These are phyloP conservation scores for Phytopythium sindhum DNA, from an alignment of 352 stramenopile species.

Conservation along the genomic window DNA sequence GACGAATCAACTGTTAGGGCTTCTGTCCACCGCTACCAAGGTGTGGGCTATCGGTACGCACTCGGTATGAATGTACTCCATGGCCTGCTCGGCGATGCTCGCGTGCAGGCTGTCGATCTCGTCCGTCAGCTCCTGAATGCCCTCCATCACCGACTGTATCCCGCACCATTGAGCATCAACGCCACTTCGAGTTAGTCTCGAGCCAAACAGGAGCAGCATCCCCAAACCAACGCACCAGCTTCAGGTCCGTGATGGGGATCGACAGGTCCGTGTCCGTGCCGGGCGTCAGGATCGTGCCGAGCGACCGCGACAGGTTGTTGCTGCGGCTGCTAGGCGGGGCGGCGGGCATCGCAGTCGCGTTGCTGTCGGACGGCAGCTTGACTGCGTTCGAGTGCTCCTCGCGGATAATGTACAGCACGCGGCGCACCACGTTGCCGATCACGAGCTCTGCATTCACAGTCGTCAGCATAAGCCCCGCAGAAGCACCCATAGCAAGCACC, in stretches of 20 bases:
- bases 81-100: slow-evolving; percentile 95
- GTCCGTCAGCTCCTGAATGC: slow-evolving; percentile 91
- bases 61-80: slow-evolving; percentile 96
- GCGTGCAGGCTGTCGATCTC: slow-evolving; percentile 95
- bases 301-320: slow-evolving; percentile 67
- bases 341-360: slow-evolving; percentile 12
- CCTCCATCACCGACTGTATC: slow-evolving; percentile 88
- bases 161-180: neutral
- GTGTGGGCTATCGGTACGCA: slow-evolving; percentile 25
- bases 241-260: slow-evolving; percentile 79
- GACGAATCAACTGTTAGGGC: too few relatives aligned
- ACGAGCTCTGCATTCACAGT: slow-evolving; percentile 48
- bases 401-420: slow-evolving; percentile 87
- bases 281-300: slow-evolving; percentile 78
- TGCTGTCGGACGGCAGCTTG: slow-evolving; percentile 35
- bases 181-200: too few relatives aligned
- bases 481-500: neutral
- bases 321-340: slow-evolving; percentile 31
- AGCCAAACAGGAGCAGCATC: neutral
- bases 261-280: slow-evolving; percentile 80
- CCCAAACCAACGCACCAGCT: slow-evolving; percentile 35
- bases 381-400: slow-evolving; percentile 81
- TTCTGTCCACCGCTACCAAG: too few relatives aligned
- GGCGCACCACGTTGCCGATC: slow-evolving; percentile 88
- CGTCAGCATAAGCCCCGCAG: neutral